A percentile compares a stretch with the other conserved stretches of the same genome.
Conservation (phyloP, 768 basidiomycete genomes). For the Suillus discolor region DNA sequence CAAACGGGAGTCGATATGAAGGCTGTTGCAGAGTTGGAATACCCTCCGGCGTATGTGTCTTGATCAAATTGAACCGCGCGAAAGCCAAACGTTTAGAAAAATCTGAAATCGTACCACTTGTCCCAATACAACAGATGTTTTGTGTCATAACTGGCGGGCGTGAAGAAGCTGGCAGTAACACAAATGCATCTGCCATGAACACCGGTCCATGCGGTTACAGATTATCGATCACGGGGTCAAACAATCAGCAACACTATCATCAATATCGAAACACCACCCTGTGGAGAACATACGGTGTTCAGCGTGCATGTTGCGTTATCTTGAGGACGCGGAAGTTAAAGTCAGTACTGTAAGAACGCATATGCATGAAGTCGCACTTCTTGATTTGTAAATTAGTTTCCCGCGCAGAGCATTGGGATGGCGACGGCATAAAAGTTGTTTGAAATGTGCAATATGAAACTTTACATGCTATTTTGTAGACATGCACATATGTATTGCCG, state of each 20-base stretch:
- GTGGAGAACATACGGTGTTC: conserved; percentile 34
- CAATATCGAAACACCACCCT: conserved; percentile 37
- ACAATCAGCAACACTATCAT: conserved; percentile 38
- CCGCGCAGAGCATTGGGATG: too few species aligned
- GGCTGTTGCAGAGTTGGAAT: background rate
- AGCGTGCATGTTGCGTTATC: conserved; percentile 44
- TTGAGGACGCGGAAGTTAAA: conserved; percentile 23
- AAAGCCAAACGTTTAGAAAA: background rate
- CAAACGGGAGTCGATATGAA: conserved; percentile 21
- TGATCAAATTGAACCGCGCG: background rate
- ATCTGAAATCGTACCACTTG: background rate
- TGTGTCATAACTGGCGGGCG: background rate
- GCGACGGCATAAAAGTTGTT: too few species aligned
- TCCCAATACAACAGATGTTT: background rate
- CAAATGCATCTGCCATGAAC: conserved; percentile 34
- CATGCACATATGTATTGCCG: too few species aligned
- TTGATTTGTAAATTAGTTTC: too few species aligned
- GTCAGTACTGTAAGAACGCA: background rate
- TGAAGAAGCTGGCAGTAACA: background rate
- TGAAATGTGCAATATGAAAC: too few species aligned
- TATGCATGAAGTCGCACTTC: too few species aligned
- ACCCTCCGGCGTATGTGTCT: background rate
- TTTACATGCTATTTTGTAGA: too few species aligned
- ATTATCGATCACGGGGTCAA: conserved; percentile 45
- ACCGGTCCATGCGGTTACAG: conserved; percentile 43